Evolutionary conservation across 1,284 basidiomycete genomes (phyloP).

Genomic region (Pseudozyma thailandica): DNA sequence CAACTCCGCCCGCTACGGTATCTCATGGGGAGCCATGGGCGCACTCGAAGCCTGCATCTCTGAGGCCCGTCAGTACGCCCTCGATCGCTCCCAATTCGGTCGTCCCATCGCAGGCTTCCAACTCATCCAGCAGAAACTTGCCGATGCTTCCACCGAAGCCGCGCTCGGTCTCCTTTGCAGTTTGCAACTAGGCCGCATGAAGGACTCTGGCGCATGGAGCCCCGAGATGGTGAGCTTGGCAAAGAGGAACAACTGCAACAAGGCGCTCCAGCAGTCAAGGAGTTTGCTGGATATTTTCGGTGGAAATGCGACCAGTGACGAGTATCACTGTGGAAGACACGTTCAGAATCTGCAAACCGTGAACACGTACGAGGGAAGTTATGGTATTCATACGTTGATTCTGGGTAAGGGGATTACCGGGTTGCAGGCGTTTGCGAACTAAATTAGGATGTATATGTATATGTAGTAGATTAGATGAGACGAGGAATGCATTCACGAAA

Average conservation of each 20-base stretch:
- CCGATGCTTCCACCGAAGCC: constrained; percentile 87
- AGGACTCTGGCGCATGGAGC: constrained; percentile 80
- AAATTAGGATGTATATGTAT: too few species aligned
- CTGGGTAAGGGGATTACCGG: constrained; percentile 91
- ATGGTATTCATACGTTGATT: constrained; percentile 73
- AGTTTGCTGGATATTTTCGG: constrained; percentile 75
- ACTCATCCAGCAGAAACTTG: constrained; percentile 90
- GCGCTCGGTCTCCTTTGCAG: constrained; percentile 79
- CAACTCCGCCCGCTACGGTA: constrained; percentile 62
- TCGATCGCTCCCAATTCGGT: constrained; percentile 86
- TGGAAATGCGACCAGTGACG: constrained; percentile 68
- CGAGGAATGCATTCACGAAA: too few species aligned
- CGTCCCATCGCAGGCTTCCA: constrained; percentile 93
- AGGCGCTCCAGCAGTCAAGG: constrained; percentile 72
- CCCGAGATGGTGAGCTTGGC: constrained; percentile 89
- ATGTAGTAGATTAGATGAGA: too few species aligned
- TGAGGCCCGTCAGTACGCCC: constrained; percentile 82
- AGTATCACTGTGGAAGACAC: constrained; percentile 55
- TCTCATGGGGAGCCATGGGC: constrained; percentile 64
- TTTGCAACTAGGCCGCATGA: constrained; percentile 83
- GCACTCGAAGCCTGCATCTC: constrained; percentile 88
- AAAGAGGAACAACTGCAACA: constrained; percentile 95
- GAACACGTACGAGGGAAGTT: constrained; percentile 62
- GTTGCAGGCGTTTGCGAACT: constrained; percentile 77
- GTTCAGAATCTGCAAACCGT: constrained; percentile 62